phyloP scores from a whole-genome alignment of 306 rosid genomes.

The Corylus americana region DNA sequence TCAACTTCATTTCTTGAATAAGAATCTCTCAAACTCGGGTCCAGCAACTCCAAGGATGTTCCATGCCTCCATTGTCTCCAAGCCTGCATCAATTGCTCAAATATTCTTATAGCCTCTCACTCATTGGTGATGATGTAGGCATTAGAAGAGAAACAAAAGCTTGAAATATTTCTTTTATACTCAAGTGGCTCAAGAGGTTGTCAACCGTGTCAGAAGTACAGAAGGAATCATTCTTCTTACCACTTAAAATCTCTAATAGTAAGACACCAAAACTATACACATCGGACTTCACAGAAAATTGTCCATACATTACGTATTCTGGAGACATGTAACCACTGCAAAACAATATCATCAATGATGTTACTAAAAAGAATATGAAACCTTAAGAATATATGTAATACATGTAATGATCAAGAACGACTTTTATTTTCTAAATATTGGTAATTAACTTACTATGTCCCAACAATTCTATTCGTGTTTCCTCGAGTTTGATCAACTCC shows the following conservation, averaged over 20 bases:
- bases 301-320: neutral
- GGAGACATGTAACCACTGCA: neutral
- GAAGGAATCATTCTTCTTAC: conserved; percentile 42
- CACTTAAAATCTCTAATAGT: conserved; percentile 48
- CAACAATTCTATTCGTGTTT: conserved; percentile 35
- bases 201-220: conserved; percentile 23
- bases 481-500: conserved; percentile 28
- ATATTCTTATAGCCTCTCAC: neutral
- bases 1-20: conserved; percentile 31
- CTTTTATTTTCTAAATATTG: conserved; percentile 1
- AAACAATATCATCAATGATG: neutral
- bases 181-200: conserved; percentile 50
- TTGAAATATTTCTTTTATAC: conserved; percentile 19
- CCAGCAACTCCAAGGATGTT: conserved; percentile 30
- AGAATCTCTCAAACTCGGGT: conserved; percentile 28
- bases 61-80: conserved; percentile 49
- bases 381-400: too few relatives aligned
- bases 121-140: neutral
- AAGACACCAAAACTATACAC: conserved; percentile 51
- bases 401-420: neutral
- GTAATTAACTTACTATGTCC: conserved; percentile 40
- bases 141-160: conserved; percentile 7
- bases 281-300: conserved; percentile 36
- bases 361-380: too few relatives aligned
- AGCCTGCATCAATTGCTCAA: conserved; percentile 24